phyloP scores from a whole-genome alignment of 176 grass and related monocot genomes.

The Bromus sterilis region DNA sequence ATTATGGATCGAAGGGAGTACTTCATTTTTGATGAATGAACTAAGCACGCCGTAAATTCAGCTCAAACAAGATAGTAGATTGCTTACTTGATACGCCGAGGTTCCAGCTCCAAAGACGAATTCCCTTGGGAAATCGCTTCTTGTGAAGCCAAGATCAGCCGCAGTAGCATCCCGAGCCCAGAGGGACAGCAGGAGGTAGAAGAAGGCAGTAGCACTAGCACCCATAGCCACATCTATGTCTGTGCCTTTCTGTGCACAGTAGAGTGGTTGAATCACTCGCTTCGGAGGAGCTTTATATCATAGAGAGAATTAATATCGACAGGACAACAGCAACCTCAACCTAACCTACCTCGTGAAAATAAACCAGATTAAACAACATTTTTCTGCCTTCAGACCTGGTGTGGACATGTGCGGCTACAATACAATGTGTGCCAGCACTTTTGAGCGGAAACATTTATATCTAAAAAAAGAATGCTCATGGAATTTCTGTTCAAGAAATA shows the following conservation, averaged over 20 bases:
- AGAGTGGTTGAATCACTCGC: not conserved
- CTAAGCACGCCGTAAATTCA: not conserved
- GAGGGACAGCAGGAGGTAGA: not conserved
- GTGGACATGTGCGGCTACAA: not conserved
- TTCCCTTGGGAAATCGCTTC: slow-evolving; percentile 35
- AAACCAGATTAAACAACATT: not conserved
- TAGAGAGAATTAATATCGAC: not conserved
- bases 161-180: not conserved
- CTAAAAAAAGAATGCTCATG: too few species aligned
- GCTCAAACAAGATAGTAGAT: not conserved
- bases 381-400: not conserved
- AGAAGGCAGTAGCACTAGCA: not conserved
- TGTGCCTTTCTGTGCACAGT: not conserved
- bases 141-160: not conserved
- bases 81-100: slow-evolving; percentile 31
- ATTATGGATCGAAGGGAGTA: too few species aligned
- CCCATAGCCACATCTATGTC: not conserved
- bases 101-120: slow-evolving; percentile 48
- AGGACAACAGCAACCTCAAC: not conserved
- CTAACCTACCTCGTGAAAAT: not conserved
- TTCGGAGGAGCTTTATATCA: not conserved
- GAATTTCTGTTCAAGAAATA: too few species aligned
- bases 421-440: not conserved
- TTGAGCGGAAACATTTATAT: not conserved
- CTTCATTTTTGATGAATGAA: not conserved